A percentile compares a stretch with the other conserved stretches of the same genome.
Evolutionary conservation across 805 yeast species (phyloP).

Genomic region (Cyberlindnera maritima): DNA sequence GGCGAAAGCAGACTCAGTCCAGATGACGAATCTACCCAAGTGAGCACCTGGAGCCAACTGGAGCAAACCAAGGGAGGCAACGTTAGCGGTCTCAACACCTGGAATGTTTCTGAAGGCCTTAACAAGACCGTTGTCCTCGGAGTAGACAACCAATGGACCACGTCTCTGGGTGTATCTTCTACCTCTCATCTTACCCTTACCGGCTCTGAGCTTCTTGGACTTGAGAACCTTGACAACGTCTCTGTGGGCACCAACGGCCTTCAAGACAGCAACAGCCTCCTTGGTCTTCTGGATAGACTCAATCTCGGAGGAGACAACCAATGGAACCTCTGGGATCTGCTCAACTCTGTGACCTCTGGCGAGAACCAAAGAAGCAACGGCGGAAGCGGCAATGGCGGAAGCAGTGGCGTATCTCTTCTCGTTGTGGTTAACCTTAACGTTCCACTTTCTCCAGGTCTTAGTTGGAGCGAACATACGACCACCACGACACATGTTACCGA

Average conservation of each 20-base stretch:
- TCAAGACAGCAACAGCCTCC: slow-evolving; percentile 97
- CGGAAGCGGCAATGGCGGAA: slow-evolving; percentile 98
- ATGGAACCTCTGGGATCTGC: slow-evolving; percentile 96
- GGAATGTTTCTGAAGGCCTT: slow-evolving; percentile 99
- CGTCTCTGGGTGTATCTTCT: slow-evolving; percentile 99
- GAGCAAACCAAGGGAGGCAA: slow-evolving; percentile 87
- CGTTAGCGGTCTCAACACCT: slow-evolving; percentile 98
- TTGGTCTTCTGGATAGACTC: slow-evolving; percentile 95
- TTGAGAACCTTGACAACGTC: slow-evolving; percentile 97
- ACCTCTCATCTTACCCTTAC: slow-evolving; percentile 99
- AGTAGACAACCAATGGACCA: slow-evolving; percentile 99
- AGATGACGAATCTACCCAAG: slow-evolving; percentile 98
- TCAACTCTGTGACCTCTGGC: slow-evolving; percentile 99
- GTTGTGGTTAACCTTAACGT: slow-evolving; percentile 99
- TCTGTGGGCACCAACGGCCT: slow-evolving; percentile 98
- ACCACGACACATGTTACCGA: slow-evolving; percentile 99
- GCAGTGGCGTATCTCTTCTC: slow-evolving; percentile 99
- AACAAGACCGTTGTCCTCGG: slow-evolving; percentile 95
- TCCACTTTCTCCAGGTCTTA: slow-evolving; percentile 99
- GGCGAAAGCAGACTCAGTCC: slow-evolving; percentile 99
- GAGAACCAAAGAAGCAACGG: slow-evolving; percentile 95
- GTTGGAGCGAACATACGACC: slow-evolving; percentile 99
- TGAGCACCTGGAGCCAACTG: slow-evolving; percentile 99
- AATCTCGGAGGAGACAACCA: slow-evolving; percentile 90
- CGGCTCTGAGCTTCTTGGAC: slow-evolving; percentile 99